Base-by-base conservation (phyloP, 163 green algal species). In the Volvox carteri region DNA sequence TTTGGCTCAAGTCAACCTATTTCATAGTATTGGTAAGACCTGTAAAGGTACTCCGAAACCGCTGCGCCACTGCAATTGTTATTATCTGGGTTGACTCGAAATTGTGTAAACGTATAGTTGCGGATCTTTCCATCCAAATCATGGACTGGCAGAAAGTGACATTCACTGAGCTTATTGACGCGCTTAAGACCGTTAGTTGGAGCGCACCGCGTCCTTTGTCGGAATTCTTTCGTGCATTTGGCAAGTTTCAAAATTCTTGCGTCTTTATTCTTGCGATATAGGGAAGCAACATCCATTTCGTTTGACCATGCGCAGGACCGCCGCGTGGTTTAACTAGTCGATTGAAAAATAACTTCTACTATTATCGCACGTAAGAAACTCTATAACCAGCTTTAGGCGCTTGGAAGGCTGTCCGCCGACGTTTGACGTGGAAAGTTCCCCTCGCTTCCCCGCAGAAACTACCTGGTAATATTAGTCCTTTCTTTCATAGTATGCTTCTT, bases 281-380 rank as follows among this genome's bases (percentile, higher is more conserved):
- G 68, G 4, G 16, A 54, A 54, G 70, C 25, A 81, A 81, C 73
- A 81, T 65, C 73, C 73, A 65, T 81, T 28, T 37, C 12, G 23
- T 14, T n/a, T 70, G 1, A 65, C 73, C 0, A 39, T 37, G 46
- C 30, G 30, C 75, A 84, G 75, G 48, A 50, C 75, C 60, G 16
- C 62, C 46, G 62, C 42, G 79, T 5, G 44, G 60, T 18, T 30
- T 80, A 33, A 19, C 37, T 1, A 46, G 65, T 41, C 65, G 81
- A 7, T 62, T 96, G 0, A 96, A 96, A 79, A 95, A 93, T 86
- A 96, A 96, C 74, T n/a, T 85, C 12, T 95, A 94, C 74, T 95
- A 95, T 74, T 95, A 95, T 70, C 37, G 81, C 5, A 87, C 81
- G 81, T 87, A 42, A 78, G 79, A 41, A 84, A 11, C n/a, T n/a